Percentiles rank a stretch among this genome's conserved stretches.
phyloP scores from a whole-genome alignment of 2,329 filamentous ascomycete genomes.

The Thyridium curvatum region DNA sequence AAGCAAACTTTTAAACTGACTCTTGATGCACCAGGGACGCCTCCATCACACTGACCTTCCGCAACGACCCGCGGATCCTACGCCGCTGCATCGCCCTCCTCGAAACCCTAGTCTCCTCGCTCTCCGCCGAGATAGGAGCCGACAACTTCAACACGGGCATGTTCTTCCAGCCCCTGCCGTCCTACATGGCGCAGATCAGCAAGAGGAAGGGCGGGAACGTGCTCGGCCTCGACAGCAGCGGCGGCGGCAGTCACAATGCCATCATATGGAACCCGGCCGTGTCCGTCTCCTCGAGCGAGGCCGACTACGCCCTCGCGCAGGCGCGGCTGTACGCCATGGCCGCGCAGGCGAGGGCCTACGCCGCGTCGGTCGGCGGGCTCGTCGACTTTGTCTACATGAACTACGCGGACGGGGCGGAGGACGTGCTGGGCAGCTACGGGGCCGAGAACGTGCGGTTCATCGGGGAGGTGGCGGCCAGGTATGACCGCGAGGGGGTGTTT shows the following conservation, averaged over 20 bases:
- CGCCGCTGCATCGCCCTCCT: slow-evolving; percentile 27
- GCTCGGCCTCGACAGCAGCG: slow-evolving; percentile 25
- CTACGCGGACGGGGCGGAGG: slow-evolving; percentile 24
- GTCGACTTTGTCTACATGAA: slow-evolving; percentile 17
- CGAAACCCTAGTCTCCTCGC: slow-evolving; percentile 23
- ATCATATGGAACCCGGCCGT: slow-evolving; percentile 20
- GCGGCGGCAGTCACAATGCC: slow-evolving; percentile 15
- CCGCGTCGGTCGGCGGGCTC: slow-evolving; percentile 15
- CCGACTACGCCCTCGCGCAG: slow-evolving; percentile 17
- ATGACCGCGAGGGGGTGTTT: slow-evolving; percentile 27
- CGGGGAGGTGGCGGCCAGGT: slow-evolving; percentile 21
- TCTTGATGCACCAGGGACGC: slow-evolving; percentile 1
- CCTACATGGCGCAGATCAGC: slow-evolving; percentile 16
- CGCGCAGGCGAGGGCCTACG: slow-evolving; percentile 17
- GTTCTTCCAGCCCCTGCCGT: slow-evolving; percentile 29
- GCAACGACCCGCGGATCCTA: slow-evolving; percentile 26
- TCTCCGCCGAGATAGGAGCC: slow-evolving; percentile 14
- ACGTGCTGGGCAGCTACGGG: slow-evolving; percentile 25
- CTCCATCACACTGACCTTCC: slow-evolving; percentile 17
- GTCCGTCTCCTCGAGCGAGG: slow-evolving; percentile 19
- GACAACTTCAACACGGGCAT: slow-evolving; percentile 23
- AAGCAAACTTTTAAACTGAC: too few species aligned
- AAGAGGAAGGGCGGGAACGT: slow-evolving; percentile 30
- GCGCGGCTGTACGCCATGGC: slow-evolving; percentile 18
- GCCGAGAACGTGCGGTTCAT: slow-evolving; percentile 20